Evolutionary conservation across 345 rosid species (phyloP).

Genomic region (Salix udensis): DNA sequence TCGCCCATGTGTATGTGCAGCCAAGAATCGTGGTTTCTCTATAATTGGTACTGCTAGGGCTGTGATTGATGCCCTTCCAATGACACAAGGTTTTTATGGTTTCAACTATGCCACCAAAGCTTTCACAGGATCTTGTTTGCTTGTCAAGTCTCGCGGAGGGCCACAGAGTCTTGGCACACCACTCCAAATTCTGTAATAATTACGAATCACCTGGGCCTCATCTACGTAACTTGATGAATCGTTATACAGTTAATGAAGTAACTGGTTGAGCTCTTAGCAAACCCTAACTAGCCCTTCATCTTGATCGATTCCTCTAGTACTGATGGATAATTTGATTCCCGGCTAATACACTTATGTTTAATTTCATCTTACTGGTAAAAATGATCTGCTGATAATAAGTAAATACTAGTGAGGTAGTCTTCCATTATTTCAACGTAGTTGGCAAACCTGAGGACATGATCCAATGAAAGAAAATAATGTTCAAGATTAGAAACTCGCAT

Average conservation of each 20-base stretch:
- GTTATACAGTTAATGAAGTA: no score
- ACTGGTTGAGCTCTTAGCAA: not conserved
- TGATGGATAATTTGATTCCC: not conserved
- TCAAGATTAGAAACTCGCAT: slow-evolving; percentile 15
- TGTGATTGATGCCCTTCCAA: slow-evolving; percentile 37
- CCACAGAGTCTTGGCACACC: slow-evolving; percentile 19
- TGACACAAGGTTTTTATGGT: slow-evolving; percentile 17
- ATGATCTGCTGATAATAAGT: no score
- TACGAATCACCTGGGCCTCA: not conserved
- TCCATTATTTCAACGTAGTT: not conserved
- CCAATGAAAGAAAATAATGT: slow-evolving; percentile 7
- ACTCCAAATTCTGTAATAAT: slow-evolving; percentile 11
- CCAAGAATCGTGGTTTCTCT: slow-evolving; percentile 41
- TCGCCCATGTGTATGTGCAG: slow-evolving; percentile 30
- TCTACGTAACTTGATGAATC: not conserved
- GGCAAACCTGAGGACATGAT: slow-evolving; percentile 4
- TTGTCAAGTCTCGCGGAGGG: slow-evolving; percentile 25
- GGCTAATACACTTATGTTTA: not conserved
- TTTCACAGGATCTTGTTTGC: slow-evolving; percentile 17
- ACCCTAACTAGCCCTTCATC: not conserved
- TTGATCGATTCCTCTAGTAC: no score
- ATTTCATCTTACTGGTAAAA: no score
- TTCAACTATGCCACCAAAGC: slow-evolving; percentile 20
- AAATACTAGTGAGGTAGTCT: not conserved
- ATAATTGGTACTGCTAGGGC: slow-evolving; percentile 28